Evolutionary conservation across 192 early-diverging fungal genomes (phyloP).

Genomic region (Pilaira anomala): DNA sequence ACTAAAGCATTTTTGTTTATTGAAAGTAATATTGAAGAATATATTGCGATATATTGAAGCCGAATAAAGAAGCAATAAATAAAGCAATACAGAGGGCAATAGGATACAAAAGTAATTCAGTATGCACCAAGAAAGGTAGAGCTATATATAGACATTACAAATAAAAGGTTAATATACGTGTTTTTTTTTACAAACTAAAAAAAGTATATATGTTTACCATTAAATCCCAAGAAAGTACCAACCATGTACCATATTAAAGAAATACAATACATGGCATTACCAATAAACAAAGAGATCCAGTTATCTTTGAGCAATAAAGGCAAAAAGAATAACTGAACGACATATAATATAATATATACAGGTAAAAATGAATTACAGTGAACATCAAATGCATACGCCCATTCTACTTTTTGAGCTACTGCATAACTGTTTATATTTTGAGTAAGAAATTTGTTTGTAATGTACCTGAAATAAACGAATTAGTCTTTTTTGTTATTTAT

Average conservation of each 20-base stretch:
- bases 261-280: constrained; percentile 84
- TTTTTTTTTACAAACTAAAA: too few relatives aligned
- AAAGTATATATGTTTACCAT: constrained; percentile 61
- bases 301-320: constrained; percentile 71
- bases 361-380: constrained; percentile 97
- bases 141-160: constrained; percentile 44
- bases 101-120: constrained; percentile 87
- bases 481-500: neutral
- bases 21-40: neutral
- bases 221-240: constrained; percentile 92
- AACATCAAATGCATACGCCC: constrained; percentile 95
- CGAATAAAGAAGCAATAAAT: constrained; percentile 64
- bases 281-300: constrained; percentile 82
- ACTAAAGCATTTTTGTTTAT: too few relatives aligned
- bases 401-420: constrained; percentile 87
- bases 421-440: constrained; percentile 70
- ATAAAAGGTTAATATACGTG: neutral
- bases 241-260: constrained; percentile 80
- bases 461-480: constrained; percentile 42
- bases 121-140: constrained; percentile 88
- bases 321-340: constrained; percentile 92
- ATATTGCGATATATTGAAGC: constrained; percentile 57
- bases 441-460: constrained; percentile 79
- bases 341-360: constrained; percentile 81
- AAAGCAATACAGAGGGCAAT: constrained; percentile 63